Evolutionary conservation across 352 stramenopile genomes (phyloP).

Genomic region (Thalassiosira exigua): DNA sequence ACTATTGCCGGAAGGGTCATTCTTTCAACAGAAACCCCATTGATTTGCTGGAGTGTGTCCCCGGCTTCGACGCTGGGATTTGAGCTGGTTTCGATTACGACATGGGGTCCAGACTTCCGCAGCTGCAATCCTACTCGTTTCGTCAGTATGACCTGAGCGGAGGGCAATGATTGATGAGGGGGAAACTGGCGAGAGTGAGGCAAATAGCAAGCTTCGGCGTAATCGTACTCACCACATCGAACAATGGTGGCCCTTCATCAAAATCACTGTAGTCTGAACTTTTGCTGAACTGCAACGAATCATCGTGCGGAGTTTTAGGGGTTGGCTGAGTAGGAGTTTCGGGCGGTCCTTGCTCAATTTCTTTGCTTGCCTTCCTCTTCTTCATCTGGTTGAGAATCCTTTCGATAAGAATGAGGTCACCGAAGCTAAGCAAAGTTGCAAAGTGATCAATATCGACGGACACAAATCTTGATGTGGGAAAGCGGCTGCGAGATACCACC

Average conservation of each 20-base stretch:
- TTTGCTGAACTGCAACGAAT: conserved; percentile 30
- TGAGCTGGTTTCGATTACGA: conserved; percentile 44
- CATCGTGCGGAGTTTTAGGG: conserved; percentile 9
- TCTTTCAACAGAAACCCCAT: conserved; percentile 37
- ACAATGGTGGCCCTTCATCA: conserved; percentile 10
- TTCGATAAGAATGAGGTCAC: conserved; percentile 78
- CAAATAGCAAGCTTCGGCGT: no score
- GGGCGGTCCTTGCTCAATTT: neutral
- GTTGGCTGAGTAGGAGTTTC: conserved; percentile 2
- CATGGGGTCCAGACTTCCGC: conserved; percentile 34
- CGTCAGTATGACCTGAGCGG: conserved; percentile 49
- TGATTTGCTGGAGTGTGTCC: conserved; percentile 37
- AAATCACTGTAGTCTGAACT: conserved; percentile 29
- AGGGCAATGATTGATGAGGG: no score
- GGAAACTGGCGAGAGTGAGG: no score
- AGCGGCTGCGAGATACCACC: conserved; percentile 43
- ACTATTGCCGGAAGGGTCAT: conserved; percentile 40
- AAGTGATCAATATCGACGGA: conserved; percentile 76
- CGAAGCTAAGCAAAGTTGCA: conserved; percentile 74
- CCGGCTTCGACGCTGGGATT: conserved; percentile 43
- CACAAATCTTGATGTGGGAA: conserved; percentile 68
- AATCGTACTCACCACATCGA: no score
- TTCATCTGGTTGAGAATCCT: conserved; percentile 42
- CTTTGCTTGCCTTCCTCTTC: conserved; percentile 20
- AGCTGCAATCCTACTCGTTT: conserved; percentile 48